Evolutionary conservation across 179 eudicot genomes (phyloP).

Genomic region (Patellifolia procumbens): DNA sequence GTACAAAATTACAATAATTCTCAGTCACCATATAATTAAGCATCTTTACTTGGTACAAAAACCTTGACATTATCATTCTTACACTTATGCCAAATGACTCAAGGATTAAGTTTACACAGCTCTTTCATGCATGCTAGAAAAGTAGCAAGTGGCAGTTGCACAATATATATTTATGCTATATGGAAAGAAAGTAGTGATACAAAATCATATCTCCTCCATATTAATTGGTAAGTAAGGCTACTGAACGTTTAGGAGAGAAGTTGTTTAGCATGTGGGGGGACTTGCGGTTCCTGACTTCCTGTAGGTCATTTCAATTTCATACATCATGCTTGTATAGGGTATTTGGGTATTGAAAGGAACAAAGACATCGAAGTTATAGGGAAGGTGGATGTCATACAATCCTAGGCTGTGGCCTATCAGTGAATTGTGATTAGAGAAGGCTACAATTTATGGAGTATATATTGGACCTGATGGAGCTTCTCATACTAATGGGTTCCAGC

Average conservation of each 20-base stretch:
- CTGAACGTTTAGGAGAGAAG: background rate
- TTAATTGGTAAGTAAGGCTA: background rate
- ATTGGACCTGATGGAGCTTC: background rate
- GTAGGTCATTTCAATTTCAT: too few species aligned
- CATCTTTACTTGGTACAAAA: background rate
- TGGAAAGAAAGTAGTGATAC: background rate
- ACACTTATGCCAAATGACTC: background rate
- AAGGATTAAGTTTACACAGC: background rate
- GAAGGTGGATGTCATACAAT: background rate
- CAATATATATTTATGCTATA: background rate
- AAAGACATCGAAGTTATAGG: background rate
- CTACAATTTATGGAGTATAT: background rate
- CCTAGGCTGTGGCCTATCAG: background rate
- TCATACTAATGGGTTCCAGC: background rate
- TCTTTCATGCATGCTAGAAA: background rate
- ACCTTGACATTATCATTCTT: background rate
- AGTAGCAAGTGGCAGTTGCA: background rate
- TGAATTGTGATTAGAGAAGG: background rate
- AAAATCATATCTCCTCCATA: background rate
- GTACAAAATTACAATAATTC: background rate
- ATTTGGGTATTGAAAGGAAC: background rate
- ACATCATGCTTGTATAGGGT: background rate
- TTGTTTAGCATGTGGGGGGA: background rate
- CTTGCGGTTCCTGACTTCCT: background rate
- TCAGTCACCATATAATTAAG: background rate